phyloP scores from a whole-genome alignment of 345 rosid genomes.

The Euphorbia tirucalli region DNA sequence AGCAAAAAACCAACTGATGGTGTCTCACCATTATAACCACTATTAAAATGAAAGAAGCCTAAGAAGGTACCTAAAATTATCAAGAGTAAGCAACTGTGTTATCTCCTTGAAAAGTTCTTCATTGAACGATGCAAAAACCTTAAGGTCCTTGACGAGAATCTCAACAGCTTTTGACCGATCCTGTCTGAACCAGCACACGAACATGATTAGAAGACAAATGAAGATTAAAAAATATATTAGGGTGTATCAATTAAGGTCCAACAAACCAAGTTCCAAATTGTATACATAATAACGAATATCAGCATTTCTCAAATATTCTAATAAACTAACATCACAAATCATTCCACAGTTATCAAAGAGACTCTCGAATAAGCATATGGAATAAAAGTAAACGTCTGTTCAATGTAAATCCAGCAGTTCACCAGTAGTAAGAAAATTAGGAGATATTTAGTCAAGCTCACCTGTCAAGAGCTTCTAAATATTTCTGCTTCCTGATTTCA shows the following conservation, averaged over 20 bases:
- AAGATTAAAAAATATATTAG: too few species aligned
- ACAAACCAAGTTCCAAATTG: neutral
- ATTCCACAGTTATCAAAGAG: neutral
- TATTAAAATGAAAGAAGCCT: too few species aligned
- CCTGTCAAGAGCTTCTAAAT: constrained; percentile 84
- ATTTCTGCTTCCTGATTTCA: constrained; percentile 89
- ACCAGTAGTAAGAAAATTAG: neutral
- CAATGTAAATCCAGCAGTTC: constrained; percentile 4
- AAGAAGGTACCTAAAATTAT: constrained; percentile 61
- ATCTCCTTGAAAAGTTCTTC: constrained; percentile 80
- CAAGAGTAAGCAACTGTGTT: constrained; percentile 68
- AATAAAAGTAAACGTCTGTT: neutral
- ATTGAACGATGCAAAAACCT: constrained; percentile 64
- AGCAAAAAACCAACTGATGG: constrained; percentile 5
- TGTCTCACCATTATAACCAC: neutral
- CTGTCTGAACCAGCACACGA: constrained; percentile 39
- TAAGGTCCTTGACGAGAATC: constrained; percentile 73
- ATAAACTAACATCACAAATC: constrained; percentile 1
- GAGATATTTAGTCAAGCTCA: constrained; percentile 15
- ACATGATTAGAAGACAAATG: constrained; percentile 7
- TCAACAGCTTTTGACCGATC: constrained; percentile 81
- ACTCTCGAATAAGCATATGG: constrained; percentile 4
- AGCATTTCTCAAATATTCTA: neutral
- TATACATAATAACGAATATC: neutral
- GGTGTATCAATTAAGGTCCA: too few species aligned